phyloP scores from a whole-genome alignment of 331 rosid species.

The Quercus lobata region DNA sequence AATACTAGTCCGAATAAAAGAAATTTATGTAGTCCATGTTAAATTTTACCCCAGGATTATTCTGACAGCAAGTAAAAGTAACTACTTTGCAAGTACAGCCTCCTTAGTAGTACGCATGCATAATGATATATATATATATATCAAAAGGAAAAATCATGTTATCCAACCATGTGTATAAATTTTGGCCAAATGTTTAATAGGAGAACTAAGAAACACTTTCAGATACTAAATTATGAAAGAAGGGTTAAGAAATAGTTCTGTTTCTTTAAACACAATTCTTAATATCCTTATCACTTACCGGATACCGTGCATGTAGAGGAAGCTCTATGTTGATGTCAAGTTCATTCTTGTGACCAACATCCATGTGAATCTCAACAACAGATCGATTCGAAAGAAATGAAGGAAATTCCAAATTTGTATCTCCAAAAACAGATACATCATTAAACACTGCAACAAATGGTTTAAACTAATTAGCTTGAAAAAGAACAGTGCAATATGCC shows the following conservation, averaged over 20 bases:
- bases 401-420: constrained; percentile 81
- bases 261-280: neutral
- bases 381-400: constrained; percentile 76
- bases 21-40: neutral
- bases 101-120: neutral
- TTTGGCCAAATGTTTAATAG: neutral
- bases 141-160: neutral
- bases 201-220: neutral
- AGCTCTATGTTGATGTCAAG: constrained; percentile 40
- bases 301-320: constrained; percentile 88
- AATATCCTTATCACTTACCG: constrained; percentile 37
- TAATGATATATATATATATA: neutral
- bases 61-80: neutral
- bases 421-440: constrained; percentile 74
- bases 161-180: neutral
- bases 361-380: constrained; percentile 70
- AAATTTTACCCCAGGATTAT: neutral
- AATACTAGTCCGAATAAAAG: neutral
- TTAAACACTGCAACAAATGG: constrained; percentile 40
- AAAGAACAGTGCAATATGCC: constrained; percentile 12
- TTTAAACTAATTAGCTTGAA: neutral
- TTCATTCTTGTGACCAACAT: constrained; percentile 28
- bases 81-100: too few species aligned
- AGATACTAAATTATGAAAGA: neutral
- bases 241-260: neutral